Evolutionary conservation across 495 filamentous ascomycete genomes (phyloP), one percentile per base, ranked within the genome.

Genomic region (Neurospora hispaniola): DNA sequence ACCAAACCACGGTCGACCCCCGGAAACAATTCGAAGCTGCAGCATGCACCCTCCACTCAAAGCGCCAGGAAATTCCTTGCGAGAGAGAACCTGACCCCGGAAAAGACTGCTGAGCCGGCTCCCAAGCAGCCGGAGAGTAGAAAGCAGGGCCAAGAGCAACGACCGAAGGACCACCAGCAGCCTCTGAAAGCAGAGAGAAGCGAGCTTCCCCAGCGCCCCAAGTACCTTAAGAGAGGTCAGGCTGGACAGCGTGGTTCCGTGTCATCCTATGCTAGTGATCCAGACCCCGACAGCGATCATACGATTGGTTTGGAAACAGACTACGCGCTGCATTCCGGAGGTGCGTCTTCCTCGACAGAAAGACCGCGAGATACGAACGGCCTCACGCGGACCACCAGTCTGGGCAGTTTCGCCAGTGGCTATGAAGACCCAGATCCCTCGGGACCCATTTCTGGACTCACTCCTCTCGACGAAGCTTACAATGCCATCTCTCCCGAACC

Each of bases 371-470:
- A 79, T 75, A 88, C 85, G 71, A 86, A 87, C 71, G 81, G 87
- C 20, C 83, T 97, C 69, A 91, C 92, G 23, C 85, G 96, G 69
- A 89, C 94, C 12, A 90, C 94, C 42, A 98, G 94, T 78, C 87
- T 98, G 71, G 96, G 96, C 12, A 98, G 94, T 76, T 94, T 98
- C 85, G 93, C 92, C n/a, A 97, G 94, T 18, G 94, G 93, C 2
- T 88, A 97, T 31, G 94, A 94, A 27, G 91, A 90, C 20, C 89
- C 89, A 70, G 93, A 94, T 70, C 86, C 85, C 42, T 79, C 78
- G 73, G 76, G 81, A 1, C 73, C 77, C 14, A 43, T 27, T 6
- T 76, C 76, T n/a, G 71, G 72, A 86, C 89, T 82, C 79, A 87
- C 73, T 83, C 86, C 78, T 75, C 93, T 75, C 83, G 79, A 79